Percentiles rank a stretch among this genome's conserved stretches.
Evolutionary conservation across 1,139 yeast genomes (phyloP).

Genomic region (Candida dubliniensis): DNA sequence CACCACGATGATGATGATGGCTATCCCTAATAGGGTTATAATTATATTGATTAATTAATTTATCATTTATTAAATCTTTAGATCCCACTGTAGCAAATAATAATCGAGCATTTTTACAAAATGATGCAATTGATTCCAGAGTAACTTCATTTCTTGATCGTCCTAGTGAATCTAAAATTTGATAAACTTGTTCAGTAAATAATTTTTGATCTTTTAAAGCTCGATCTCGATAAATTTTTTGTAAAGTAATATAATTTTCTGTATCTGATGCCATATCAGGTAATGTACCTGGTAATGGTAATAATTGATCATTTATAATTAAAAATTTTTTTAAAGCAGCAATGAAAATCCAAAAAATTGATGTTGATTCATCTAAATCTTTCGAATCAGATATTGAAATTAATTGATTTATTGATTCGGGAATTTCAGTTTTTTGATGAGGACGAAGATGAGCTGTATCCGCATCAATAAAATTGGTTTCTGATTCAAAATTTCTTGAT

Average conservation of each 20-base stretch:
- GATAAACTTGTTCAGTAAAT: slow-evolving; percentile 36
- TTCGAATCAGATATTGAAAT: slow-evolving; percentile 25
- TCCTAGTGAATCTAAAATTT: slow-evolving; percentile 24
- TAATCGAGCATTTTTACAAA: slow-evolving; percentile 58
- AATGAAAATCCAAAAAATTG: slow-evolving; percentile 63
- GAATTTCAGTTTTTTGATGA: slow-evolving; percentile 40
- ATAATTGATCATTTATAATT: slow-evolving; percentile 29
- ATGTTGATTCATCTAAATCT: slow-evolving; percentile 18
- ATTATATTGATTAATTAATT: slow-evolving; percentile 18
- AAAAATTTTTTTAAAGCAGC: slow-evolving; percentile 57
- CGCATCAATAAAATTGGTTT: slow-evolving; percentile 75
- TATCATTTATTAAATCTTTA: slow-evolving; percentile 18
- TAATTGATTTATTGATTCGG: slow-evolving; percentile 34
- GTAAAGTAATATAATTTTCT: slow-evolving; percentile 56
- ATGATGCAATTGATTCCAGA: slow-evolving; percentile 43
- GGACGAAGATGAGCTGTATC: slow-evolving; percentile 55
- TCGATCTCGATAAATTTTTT: slow-evolving; percentile 56
- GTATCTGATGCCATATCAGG: slow-evolving; percentile 93
- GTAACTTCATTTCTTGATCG: slow-evolving; percentile 26
- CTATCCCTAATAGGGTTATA: neutral
- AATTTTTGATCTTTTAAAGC: slow-evolving; percentile 50
- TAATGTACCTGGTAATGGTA: slow-evolving; percentile 73
- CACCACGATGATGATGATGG: too few species aligned
- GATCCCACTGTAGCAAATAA: slow-evolving; percentile 41
- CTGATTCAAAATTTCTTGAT: slow-evolving; percentile 39